Evolutionary conservation across 352 stramenopile species (phyloP).

Genomic region (Hyphochytrium catenoides): DNA sequence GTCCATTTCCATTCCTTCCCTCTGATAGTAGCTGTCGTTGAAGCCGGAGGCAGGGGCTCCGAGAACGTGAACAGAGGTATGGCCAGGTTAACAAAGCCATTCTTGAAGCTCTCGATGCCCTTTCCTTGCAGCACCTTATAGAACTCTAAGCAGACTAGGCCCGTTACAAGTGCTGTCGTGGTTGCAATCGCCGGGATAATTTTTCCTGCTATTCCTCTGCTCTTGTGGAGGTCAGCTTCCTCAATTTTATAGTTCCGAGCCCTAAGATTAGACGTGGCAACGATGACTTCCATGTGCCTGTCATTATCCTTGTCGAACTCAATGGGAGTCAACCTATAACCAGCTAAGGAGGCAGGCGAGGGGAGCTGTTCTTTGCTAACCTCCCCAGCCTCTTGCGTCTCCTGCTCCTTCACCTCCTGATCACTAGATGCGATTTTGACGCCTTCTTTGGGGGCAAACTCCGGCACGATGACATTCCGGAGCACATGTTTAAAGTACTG

Average conservation of each 20-base stretch:
- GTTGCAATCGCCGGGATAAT: conserved; percentile 99
- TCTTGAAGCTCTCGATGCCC: conserved; percentile 87
- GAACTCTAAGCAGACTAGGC: conserved; percentile 93
- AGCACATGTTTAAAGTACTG: conserved; percentile 54
- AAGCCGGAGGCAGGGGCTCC: conserved; percentile 80
- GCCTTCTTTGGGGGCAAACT: conserved; percentile 76
- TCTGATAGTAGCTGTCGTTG: conserved; percentile 72
- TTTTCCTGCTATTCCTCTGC: conserved; percentile 95
- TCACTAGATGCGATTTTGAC: conserved; percentile 96
- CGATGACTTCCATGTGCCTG: conserved; percentile 92
- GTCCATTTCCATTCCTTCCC: conserved; percentile 91
- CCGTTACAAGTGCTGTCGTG: conserved; percentile 94
- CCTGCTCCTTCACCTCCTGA: conserved; percentile 76
- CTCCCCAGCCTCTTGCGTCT: not conserved
- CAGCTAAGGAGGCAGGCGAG: conserved; percentile 37
- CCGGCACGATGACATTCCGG: conserved; percentile 61
- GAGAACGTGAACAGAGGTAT: conserved; percentile 93
- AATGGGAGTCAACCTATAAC: conserved; percentile 73
- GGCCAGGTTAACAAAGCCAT: conserved; percentile 93
- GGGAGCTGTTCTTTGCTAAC: conserved; percentile 27
- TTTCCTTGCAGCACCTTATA: conserved; percentile 80
- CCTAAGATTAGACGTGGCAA: conserved; percentile 87
- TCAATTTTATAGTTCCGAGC: conserved; percentile 95
- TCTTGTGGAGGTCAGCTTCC: conserved; percentile 90
- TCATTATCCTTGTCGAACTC: conserved; percentile 99